A percentile compares a stretch with the other conserved stretches of the same genome.
Evolutionary conservation across 2,329 filamentous ascomycete species (phyloP).

Genomic region (Pseudocercospora musae): DNA sequence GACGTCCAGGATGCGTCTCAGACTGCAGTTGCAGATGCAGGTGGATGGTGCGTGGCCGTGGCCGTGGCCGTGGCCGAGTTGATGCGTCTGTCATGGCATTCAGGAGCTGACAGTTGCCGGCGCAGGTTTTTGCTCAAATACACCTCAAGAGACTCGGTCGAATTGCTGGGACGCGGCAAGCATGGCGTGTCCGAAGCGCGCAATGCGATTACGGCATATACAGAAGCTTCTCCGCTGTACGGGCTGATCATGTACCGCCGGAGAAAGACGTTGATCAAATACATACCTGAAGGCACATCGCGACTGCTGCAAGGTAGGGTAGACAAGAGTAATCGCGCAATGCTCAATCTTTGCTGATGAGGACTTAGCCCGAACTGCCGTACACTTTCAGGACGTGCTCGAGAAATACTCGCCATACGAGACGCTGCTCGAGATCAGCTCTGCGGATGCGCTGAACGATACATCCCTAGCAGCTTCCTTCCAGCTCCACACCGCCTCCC

Average conservation of each 20-base stretch:
- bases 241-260: conserved; percentile 87
- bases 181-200: conserved; percentile 83
- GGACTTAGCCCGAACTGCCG: conserved; percentile 70
- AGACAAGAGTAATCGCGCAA: background rate
- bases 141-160: conserved; percentile 79
- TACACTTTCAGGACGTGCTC: conserved; percentile 61
- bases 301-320: conserved; percentile 82
- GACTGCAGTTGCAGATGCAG: conserved; percentile 72
- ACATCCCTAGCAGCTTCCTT: conserved; percentile 83
- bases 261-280: conserved; percentile 88
- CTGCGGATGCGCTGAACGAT: conserved; percentile 78
- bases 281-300: conserved; percentile 85
- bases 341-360: background rate
- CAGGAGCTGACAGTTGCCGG: conserved; percentile 9
- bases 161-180: conserved; percentile 70
- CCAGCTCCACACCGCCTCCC: conserved; percentile 81
- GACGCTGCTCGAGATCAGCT: conserved; percentile 72
- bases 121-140: conserved; percentile 93
- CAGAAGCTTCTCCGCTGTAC: conserved; percentile 83
- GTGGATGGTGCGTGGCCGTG: conserved; percentile 77
- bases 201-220: conserved; percentile 71
- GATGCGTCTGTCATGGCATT: background rate
- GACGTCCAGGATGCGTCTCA: conserved; percentile 83
- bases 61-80: conserved; percentile 43
- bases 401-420: conserved; percentile 80